A percentile compares a stretch with the other conserved stretches of the same genome.
phyloP scores from a whole-genome alignment of 192 early-diverging fungal species.

The Coemansia sp. region DNA sequence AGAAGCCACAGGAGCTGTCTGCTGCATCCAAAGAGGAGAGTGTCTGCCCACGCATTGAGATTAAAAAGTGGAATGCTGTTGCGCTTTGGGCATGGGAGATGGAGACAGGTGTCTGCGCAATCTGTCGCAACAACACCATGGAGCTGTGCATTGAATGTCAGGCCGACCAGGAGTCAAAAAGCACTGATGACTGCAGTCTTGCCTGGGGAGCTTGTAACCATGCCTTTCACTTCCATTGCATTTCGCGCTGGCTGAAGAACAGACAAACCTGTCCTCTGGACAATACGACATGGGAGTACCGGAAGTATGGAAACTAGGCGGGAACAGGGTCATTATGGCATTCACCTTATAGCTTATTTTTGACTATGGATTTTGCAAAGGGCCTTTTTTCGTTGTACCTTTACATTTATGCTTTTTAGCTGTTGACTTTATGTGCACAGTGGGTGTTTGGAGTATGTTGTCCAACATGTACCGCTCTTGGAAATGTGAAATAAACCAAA shows the following conservation, averaged over 20 bases:
- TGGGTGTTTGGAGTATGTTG: no score
- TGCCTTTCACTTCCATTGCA: conserved; percentile 99
- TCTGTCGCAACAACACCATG: conserved; percentile 99
- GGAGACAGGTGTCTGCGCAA: conserved; percentile 97
- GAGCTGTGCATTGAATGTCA: conserved; percentile 99
- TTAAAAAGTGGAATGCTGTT: conserved; percentile 99
- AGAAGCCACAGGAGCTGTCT: conserved; percentile 5
- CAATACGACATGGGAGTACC: conserved; percentile 98
- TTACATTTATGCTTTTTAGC: background rate
- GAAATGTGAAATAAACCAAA: no score
- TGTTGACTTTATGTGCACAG: no score
- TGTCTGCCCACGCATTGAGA: conserved; percentile 82
- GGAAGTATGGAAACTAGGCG: conserved; percentile 68
- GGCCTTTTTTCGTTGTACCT: background rate
- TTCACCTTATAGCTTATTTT: background rate
- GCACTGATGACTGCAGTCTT: conserved; percentile 90
- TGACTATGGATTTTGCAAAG: background rate
- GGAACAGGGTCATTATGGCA: background rate
- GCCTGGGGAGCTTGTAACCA: conserved; percentile 98
- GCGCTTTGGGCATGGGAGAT: conserved; percentile 99
- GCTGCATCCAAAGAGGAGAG: conserved; percentile 8
- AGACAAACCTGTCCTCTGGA: conserved; percentile 96
- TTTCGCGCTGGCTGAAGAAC: conserved; percentile 95
- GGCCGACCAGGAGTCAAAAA: conserved; percentile 92
- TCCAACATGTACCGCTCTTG: no score